Evolutionary conservation across 176 grass and related monocot species (phyloP), one percentile per base, ranked within the genome.

Genomic region (Elymus sibiricus): DNA sequence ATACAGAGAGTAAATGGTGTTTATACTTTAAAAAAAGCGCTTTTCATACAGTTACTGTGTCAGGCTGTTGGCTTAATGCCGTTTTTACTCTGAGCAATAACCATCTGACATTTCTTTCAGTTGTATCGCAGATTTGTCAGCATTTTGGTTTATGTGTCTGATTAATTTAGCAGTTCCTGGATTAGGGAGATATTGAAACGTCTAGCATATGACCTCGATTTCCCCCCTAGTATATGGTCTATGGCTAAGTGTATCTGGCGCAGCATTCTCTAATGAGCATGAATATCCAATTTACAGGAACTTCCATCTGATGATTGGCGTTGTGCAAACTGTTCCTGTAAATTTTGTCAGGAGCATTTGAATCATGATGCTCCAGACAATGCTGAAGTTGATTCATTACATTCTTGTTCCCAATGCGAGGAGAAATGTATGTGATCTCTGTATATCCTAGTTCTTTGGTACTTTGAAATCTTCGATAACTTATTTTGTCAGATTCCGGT

Each of bases 251-350:
- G 17, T 69, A 76, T 74, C 66, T 8, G 42, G 6, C 25, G 13
- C 62, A 79, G 1, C 42, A 56, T 62, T 83, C 16, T 89, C 27
- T 87, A 84, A 87, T 27, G 27, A 49, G 25, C 59, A 72, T 39
- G 16, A 44, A 17, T 59, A 77, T 88, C 79, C 59, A 34, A 84
- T 85, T 77, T 90, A 56, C 81, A 97, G 97, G 93, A 75, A 77
- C 92, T 96, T 86, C 97, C 97, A 29, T 80, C 94, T 87, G 97
- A 95, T 65, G 87, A 96, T 28, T 99, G 97, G 97, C 80, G 87
- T 42, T 99, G 97, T 80, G 70, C 88, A 76, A 95, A 96, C 76
- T 99, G 97, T 59, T 91, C 79, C 6, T 99, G 97, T 94, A 94
- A 87, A 78, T 99, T 96, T 88, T 99, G 97, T 89, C 86, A 83